Percentiles rank a stretch among this genome's conserved stretches.
Evolutionary conservation across 371 early-diverging fungal genomes (phyloP).

Genomic region (Racocetra persica): DNA sequence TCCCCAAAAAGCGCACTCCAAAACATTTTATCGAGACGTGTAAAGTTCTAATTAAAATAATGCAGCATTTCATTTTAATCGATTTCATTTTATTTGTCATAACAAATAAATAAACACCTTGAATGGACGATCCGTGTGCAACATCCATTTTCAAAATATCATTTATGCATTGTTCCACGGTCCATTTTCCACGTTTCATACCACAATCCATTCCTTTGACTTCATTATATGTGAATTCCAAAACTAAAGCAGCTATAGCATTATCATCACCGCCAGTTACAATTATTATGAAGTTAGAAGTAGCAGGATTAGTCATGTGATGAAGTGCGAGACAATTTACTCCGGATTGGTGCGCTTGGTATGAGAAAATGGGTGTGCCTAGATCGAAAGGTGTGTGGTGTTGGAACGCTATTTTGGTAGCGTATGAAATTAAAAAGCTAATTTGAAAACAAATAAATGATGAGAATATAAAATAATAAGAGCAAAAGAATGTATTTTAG

Average conservation of each 20-base stretch:
- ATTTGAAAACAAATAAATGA: background rate
- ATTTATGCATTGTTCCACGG: no score
- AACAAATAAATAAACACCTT: slow-evolving; percentile 48
- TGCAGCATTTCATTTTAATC: no score
- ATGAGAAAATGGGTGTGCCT: slow-evolving; percentile 17
- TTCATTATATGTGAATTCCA: background rate
- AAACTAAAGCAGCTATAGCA: slow-evolving; percentile 46
- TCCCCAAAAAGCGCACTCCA: no score
- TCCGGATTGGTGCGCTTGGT: slow-evolving; percentile 56
- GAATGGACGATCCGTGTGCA: slow-evolving; percentile 64
- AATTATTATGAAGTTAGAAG: slow-evolving; percentile 40
- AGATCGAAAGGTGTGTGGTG: background rate
- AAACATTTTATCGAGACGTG: no score
- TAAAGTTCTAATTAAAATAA: no score
- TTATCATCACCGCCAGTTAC: slow-evolving; percentile 67
- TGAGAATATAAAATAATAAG: background rate
- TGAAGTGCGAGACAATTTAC: slow-evolving; percentile 57
- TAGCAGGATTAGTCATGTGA: background rate
- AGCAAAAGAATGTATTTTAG: no score
- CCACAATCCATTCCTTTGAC: no score
- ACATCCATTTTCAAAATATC: slow-evolving; percentile 4
- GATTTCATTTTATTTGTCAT: no score
- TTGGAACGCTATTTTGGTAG: background rate
- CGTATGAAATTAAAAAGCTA: slow-evolving; percentile 11
- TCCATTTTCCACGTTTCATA: no score